Conservation (phyloP, 768 basidiomycete species). For the Sistotremastrum niveocremeum region DNA sequence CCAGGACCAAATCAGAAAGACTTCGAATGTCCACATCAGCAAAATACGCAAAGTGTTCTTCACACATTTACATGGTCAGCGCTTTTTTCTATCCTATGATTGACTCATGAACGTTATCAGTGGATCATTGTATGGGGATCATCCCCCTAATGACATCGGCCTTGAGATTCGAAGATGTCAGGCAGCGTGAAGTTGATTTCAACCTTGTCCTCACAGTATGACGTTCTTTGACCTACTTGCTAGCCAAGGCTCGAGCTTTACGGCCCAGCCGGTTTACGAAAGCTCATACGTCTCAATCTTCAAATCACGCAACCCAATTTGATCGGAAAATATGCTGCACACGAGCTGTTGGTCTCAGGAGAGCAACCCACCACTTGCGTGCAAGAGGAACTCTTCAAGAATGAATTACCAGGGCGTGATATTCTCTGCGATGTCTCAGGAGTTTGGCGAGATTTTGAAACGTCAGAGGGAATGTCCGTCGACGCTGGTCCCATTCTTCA, state of each 20-base stretch:
- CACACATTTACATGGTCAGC: constrained; percentile 72
- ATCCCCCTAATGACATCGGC: constrained; percentile 49
- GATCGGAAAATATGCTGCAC: constrained; percentile 54
- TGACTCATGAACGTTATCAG: constrained; percentile 18
- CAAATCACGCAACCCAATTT: constrained; percentile 51
- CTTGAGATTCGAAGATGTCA: constrained; percentile 19
- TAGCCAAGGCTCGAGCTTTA: constrained; percentile 56
- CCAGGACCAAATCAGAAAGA: constrained; percentile 40
- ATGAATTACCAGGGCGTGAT: constrained; percentile 50
- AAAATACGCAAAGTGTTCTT: constrained; percentile 61
- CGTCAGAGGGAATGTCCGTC: constrained; percentile 27
- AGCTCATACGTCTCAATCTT: constrained; percentile 58
- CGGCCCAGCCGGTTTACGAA: constrained; percentile 66
- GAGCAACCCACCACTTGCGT: constrained; percentile 41
- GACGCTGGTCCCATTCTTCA: constrained; percentile 69
- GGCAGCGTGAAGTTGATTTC: constrained; percentile 1
- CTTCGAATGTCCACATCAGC: constrained; percentile 23
- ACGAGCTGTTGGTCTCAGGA: constrained; percentile 53
- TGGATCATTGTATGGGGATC: constrained; percentile 66
- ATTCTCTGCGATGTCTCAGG: constrained; percentile 41
- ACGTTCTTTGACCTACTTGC: background rate
- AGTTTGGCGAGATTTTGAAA: constrained; percentile 47
- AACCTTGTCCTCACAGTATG: constrained; percentile 3
- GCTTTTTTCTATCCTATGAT: background rate
- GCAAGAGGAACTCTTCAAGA: constrained; percentile 37